Evolutionary conservation across 2,329 filamentous ascomycete genomes (phyloP), one percentile per base, ranked within the genome.

Genomic region (Fusarium siculi): DNA sequence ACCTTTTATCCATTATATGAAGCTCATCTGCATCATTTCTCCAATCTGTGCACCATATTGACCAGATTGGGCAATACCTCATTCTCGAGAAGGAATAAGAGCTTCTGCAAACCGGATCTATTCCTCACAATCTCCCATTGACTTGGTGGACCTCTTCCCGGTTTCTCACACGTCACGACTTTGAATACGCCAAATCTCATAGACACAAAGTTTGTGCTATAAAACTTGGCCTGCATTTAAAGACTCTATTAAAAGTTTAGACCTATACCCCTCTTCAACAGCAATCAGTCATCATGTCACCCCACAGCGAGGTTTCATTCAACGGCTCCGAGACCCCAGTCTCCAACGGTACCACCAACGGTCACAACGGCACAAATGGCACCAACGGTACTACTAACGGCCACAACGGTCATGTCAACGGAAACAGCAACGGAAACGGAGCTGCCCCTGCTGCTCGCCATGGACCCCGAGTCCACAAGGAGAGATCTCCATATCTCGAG

Each of bases 281-380:
- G 54, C 53, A 66, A 28, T n/a, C 40, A 37, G 55, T 52, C 72
- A 78, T 58, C 60, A 83, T 83, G 81, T 78, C 81, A 49, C 80
- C 81, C 61, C 81, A 82, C 67, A 80, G 80, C 70, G 81, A 82
- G 52, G 67, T 80, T 53, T 72, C 75, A 52, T 72, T 80, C 60
- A 76, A 74, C 57, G 75, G 79, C 72, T 71, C 68, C 44, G 78
- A 79, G 63, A 67, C 57, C 67, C 69, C 66, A 43, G 68, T 63
- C 62, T 70, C 66, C 47, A 76, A 73, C 56, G 58, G 71, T 53
- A 63, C 61, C 67, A 66, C 60, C 68, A 72, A 71, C 63, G 66
- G 56, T 40, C 49, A 53, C 39, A 66, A 59, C 34, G 50, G 50
- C n/a, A 50, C 62, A 25, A 66, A 66, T 36, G 52, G 64, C 30